Conservation (phyloP, 2,329 filamentous ascomycete genomes). For the Penicillium sp. region DNA sequence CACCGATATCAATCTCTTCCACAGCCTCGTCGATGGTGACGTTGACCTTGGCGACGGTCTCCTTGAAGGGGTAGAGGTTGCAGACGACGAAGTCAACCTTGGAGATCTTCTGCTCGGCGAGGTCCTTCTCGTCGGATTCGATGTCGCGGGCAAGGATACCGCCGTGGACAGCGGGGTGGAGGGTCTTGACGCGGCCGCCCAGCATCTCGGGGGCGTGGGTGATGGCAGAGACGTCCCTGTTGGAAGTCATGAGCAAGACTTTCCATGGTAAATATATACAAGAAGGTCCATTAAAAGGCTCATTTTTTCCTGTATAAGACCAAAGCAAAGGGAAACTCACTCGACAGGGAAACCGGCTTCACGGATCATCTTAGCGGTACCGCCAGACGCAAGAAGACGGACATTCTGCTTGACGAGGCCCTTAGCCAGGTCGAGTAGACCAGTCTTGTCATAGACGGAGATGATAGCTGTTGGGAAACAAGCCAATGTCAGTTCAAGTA, state of each 20-base stretch:
- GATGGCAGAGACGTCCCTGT: constrained; percentile 91
- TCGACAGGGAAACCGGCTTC: constrained; percentile 94
- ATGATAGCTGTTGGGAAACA: constrained; percentile 63
- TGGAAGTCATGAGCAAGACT: constrained; percentile 3
- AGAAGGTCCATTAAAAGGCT: no score
- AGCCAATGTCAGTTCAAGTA: constrained; percentile 13
- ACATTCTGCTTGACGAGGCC: constrained; percentile 84
- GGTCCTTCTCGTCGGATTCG: constrained; percentile 92
- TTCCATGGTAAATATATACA: neutral
- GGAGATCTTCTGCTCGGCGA: constrained; percentile 88
- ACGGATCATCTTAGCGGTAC: constrained; percentile 92
- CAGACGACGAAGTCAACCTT: constrained; percentile 96
- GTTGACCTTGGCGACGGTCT: constrained; percentile 93
- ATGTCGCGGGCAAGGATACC: constrained; percentile 88
- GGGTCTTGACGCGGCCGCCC: constrained; percentile 84
- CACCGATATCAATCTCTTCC: constrained; percentile 97
- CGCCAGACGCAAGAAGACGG: constrained; percentile 87
- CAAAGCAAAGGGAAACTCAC: constrained; percentile 49
- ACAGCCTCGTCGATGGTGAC: constrained; percentile 95
- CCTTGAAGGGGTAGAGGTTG: constrained; percentile 99
- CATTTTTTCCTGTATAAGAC: neutral
- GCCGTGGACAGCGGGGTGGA: constrained; percentile 85
- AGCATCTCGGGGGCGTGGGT: constrained; percentile 97
- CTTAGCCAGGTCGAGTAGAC: constrained; percentile 85
- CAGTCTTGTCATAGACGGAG: constrained; percentile 98